Base-by-base conservation (phyloP, 1,139 yeast genomes). In the Suhomyces wounanorum region DNA sequence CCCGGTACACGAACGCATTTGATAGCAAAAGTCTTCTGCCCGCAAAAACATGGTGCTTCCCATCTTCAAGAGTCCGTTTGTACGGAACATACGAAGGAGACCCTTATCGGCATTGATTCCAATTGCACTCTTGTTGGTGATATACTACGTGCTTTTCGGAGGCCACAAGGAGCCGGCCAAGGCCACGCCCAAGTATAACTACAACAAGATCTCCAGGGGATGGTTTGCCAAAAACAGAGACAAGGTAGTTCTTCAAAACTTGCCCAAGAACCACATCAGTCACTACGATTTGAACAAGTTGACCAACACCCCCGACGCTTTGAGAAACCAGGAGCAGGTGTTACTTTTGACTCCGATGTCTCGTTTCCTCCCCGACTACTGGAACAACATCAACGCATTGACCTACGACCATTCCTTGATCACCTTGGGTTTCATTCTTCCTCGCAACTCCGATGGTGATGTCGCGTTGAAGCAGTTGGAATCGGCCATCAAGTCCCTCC, bases 391-490 rank as follows among this genome's bases (percentile, higher is more conserved):
- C 55, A 69, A 87, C 55, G 77, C 78, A 57, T 73, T 94, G 61
- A 75, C 84, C 16, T 94, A 94, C 67, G 98, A 97, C 52, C 89
- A 94, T 67, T 84, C 83, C 44, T 79, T 89, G 58, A 78, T 92
- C 46, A 96, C 92, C 58, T 77, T 94, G 51, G 99, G 98, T 0
- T 92, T 94, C 65, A 92, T 94, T 48, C 79, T 92, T 44, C 98
- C 99, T 48, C 79, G 96, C 59, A 83, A 83, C 39, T 68, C 77
- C 17, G 87, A 87, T 48, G 98, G 98, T 45, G 96, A 91, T 68
- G 69, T 65, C 33, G 96, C 96, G 0, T 74, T 92, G 59, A 79
- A 80, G 59, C 68, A 75, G 56, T 77, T 94, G 58, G 96, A 91
- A 68, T 68, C 72, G 31, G 95, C 89, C 8, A 84, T 94, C 50